These are phyloP conservation scores for Brassica napus DNA, from an alignment of 345 rosid species.

Conservation along the genomic window DNA sequence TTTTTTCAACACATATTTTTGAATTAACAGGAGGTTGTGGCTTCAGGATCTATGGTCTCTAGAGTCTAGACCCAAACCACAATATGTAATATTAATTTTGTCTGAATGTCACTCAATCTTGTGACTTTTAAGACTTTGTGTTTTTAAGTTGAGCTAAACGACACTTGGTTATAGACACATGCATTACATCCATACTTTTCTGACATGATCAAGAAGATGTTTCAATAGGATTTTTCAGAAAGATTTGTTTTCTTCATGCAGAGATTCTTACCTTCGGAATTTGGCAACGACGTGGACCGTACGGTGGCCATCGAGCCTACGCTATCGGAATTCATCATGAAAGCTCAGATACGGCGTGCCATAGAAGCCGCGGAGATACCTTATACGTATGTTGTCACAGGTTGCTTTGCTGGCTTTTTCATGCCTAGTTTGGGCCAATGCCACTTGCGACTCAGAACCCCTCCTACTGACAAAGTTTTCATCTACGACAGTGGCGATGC, in stretches of 20 bases:
- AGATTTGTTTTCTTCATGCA: constrained; percentile 15
- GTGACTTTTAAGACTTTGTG: neutral
- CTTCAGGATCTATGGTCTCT: too few relatives aligned
- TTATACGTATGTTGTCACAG: constrained; percentile 51
- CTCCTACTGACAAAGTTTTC: constrained; percentile 62
- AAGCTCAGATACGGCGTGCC: constrained; percentile 58
- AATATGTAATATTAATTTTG: neutral
- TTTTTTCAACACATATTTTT: neutral
- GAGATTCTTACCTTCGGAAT: constrained; percentile 78
- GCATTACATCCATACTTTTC: neutral
- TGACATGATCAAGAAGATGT: neutral
- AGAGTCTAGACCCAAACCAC: neutral
- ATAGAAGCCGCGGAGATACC: constrained; percentile 63
- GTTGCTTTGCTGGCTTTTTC: constrained; percentile 55
- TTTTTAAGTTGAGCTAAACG: neutral
- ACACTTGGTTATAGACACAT: neutral
- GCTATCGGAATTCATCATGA: constrained; percentile 42
- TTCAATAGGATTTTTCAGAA: neutral
- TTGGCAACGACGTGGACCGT: constrained; percentile 63
- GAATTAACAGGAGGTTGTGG: neutral
- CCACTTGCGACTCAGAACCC: constrained; percentile 42
- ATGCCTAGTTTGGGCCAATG: constrained; percentile 45
- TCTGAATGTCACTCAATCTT: neutral
- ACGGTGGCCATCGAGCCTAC: constrained; percentile 53
- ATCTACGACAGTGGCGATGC: constrained; percentile 56